A percentile compares a stretch with the other conserved stretches of the same genome.
Conservation (phyloP, 805 yeast genomes). For the Cyberlindnera lachancei region DNA sequence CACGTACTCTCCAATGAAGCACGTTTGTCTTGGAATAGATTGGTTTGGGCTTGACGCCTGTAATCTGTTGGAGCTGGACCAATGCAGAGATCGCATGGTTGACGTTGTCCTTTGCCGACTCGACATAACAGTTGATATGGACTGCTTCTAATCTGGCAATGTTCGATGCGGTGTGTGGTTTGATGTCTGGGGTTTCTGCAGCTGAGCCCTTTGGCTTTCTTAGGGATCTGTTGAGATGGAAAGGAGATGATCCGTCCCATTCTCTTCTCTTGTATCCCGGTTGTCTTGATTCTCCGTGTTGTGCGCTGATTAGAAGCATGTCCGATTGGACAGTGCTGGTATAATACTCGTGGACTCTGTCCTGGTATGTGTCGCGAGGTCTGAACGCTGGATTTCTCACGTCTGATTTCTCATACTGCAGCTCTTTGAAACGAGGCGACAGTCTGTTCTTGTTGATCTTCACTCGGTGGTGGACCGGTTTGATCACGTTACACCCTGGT, state of each 20-base stretch:
- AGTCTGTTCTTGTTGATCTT: slow-evolving; percentile 65
- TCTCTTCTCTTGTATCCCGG: slow-evolving; percentile 67
- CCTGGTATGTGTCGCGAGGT: slow-evolving; percentile 72
- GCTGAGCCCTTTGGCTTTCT: slow-evolving; percentile 71
- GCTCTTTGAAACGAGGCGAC: slow-evolving; percentile 66
- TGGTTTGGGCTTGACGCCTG: slow-evolving; percentile 78
- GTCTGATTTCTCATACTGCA: slow-evolving; percentile 63
- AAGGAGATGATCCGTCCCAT: slow-evolving; percentile 87
- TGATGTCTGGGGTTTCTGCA: slow-evolving; percentile 66
- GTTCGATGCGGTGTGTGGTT: slow-evolving; percentile 58
- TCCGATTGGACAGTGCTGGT: slow-evolving; percentile 68
- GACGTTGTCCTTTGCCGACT: slow-evolving; percentile 59
- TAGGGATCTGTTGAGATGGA: slow-evolving; percentile 74
- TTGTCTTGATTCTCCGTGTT: slow-evolving; percentile 48
- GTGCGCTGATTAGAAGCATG: slow-evolving; percentile 66
- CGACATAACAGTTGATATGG: slow-evolving; percentile 68
- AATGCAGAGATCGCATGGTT: slow-evolving; percentile 71
- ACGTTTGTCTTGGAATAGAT: slow-evolving; percentile 73
- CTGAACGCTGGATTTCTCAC: slow-evolving; percentile 70
- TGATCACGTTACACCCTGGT: slow-evolving; percentile 64
- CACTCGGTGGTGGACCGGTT: slow-evolving; percentile 89
- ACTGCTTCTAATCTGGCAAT: slow-evolving; percentile 68
- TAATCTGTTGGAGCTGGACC: slow-evolving; percentile 82
- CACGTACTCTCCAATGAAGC: slow-evolving; percentile 79
- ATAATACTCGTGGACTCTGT: slow-evolving; percentile 73